A percentile compares a stretch with the other conserved stretches of the same genome.
These are phyloP conservation scores for Nematodospora valgi DNA, from an alignment of 805 yeast genomes.

Conservation along the genomic window DNA sequence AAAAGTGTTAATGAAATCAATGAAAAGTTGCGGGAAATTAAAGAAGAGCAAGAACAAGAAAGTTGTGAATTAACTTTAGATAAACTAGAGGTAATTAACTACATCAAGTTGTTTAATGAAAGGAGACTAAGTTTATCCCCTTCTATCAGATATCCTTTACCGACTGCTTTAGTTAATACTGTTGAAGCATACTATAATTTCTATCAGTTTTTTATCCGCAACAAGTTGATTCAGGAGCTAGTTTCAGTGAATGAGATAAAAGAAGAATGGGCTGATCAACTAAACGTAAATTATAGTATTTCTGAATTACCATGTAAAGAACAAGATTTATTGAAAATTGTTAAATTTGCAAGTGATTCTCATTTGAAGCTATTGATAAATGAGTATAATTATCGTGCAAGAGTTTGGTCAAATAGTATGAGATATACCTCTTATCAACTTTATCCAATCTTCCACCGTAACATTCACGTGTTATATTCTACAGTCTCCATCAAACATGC, in stretches of 20 bases:
- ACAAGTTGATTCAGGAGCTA: slow-evolving; percentile 17
- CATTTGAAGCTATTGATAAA: slow-evolving; percentile 44
- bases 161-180: slow-evolving; percentile 56
- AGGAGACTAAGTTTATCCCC: slow-evolving; percentile 81
- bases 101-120: slow-evolving; percentile 37
- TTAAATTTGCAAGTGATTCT: slow-evolving; percentile 34
- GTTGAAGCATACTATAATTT: slow-evolving; percentile 48
- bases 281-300: slow-evolving; percentile 22
- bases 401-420: slow-evolving; percentile 46
- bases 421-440: slow-evolving; percentile 35
- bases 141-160: slow-evolving; percentile 69
- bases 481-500: slow-evolving; percentile 80
- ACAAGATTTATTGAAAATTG: slow-evolving; percentile 32
- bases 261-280: slow-evolving; percentile 21
- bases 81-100: slow-evolving; percentile 30
- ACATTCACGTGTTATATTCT: slow-evolving; percentile 72
- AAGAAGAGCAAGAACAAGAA: slow-evolving; percentile 10
- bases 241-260: slow-evolving; percentile 25
- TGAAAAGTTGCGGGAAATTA: slow-evolving; percentile 3
- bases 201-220: slow-evolving; percentile 16
- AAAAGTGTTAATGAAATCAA: slow-evolving; percentile 11
- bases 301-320: slow-evolving; percentile 35
- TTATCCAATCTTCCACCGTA: slow-evolving; percentile 62
- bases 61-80: slow-evolving; percentile 22
- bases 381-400: slow-evolving; percentile 43